Evolutionary conservation across 129 eudicot species (phyloP).

Genomic region (Arctium minus): DNA sequence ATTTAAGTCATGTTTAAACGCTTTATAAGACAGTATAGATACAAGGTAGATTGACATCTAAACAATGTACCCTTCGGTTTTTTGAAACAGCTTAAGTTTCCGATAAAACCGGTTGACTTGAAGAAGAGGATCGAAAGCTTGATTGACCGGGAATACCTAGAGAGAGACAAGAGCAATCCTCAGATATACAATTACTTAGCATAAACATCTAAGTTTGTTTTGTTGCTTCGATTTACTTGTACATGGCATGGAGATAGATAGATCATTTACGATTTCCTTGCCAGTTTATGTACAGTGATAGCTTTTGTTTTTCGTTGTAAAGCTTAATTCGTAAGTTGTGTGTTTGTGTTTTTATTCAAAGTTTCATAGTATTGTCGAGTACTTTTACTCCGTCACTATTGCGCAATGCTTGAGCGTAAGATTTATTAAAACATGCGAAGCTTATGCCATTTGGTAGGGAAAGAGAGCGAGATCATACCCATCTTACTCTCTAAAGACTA

Average conservation of each 20-base stretch:
- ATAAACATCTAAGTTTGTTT: constrained; percentile 16
- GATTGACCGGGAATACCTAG: constrained; percentile 91
- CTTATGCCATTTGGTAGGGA: not conserved
- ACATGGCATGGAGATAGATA: constrained; percentile 27
- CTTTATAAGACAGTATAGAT: not conserved
- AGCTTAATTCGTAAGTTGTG: constrained; percentile 10
- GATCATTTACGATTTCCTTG: constrained; percentile 23
- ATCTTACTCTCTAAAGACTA: not conserved
- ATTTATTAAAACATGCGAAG: too few species aligned
- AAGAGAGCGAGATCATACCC: not conserved
- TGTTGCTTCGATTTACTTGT: constrained; percentile 5
- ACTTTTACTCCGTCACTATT: not conserved
- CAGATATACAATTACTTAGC: constrained; percentile 95
- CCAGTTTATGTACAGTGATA: constrained; percentile 52
- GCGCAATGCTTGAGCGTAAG: not conserved
- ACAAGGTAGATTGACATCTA: not conserved
- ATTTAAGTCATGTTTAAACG: not conserved
- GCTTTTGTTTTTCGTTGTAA: constrained; percentile 34
- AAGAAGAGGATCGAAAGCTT: constrained; percentile 98
- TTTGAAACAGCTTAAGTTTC: constrained; percentile 83
- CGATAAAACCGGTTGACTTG: constrained; percentile 95
- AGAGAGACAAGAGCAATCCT: constrained; percentile 93
- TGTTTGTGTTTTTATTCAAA: constrained; percentile 3
- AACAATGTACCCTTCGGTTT: not conserved
- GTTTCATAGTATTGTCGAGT: constrained; percentile 12